Evolutionary conservation across 2,329 filamentous ascomycete genomes (phyloP).

Genomic region (Clarireedia paspali): DNA sequence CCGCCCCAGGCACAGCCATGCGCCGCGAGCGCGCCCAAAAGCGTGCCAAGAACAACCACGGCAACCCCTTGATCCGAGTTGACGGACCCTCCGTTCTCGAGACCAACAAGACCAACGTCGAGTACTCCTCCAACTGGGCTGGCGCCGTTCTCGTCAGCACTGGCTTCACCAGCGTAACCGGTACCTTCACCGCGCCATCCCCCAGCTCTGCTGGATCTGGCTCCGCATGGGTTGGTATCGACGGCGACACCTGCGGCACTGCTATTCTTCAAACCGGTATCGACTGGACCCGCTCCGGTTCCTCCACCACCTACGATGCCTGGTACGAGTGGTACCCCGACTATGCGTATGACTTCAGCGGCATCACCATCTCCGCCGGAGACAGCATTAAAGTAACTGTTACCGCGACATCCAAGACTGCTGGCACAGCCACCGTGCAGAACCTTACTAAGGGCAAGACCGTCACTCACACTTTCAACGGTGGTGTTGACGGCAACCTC

Average conservation of each 20-base stretch:
- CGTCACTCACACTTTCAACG: constrained; percentile 36
- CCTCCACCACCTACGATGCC: constrained; percentile 39
- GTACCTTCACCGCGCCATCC: constrained; percentile 45
- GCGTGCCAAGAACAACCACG: constrained; percentile 20
- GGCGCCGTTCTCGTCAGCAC: constrained; percentile 45
- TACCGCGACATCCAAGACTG: constrained; percentile 32
- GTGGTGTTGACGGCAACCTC: constrained; percentile 27
- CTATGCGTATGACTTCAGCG: constrained; percentile 44
- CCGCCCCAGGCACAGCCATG: constrained; percentile 37
- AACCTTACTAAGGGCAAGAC: constrained; percentile 39
- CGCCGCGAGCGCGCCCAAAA: constrained; percentile 29
- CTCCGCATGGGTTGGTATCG: constrained; percentile 51
- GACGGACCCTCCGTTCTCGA: constrained; percentile 24
- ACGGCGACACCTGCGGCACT: constrained; percentile 47
- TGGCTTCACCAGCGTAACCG: constrained; percentile 45
- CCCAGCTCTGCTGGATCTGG: constrained; percentile 33
- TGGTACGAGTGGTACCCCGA: constrained; percentile 58
- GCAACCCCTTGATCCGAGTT: constrained; percentile 28
- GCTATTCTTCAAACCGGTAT: constrained; percentile 51
- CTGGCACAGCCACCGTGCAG: constrained; percentile 37
- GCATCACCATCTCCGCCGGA: constrained; percentile 37
- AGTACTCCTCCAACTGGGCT: constrained; percentile 51
- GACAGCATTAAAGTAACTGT: constrained; percentile 36
- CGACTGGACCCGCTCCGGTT: constrained; percentile 43
- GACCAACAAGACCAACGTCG: constrained; percentile 35